These are phyloP conservation scores for Candida piceae DNA, from an alignment of 805 yeast genomes.

Conservation along the genomic window DNA sequence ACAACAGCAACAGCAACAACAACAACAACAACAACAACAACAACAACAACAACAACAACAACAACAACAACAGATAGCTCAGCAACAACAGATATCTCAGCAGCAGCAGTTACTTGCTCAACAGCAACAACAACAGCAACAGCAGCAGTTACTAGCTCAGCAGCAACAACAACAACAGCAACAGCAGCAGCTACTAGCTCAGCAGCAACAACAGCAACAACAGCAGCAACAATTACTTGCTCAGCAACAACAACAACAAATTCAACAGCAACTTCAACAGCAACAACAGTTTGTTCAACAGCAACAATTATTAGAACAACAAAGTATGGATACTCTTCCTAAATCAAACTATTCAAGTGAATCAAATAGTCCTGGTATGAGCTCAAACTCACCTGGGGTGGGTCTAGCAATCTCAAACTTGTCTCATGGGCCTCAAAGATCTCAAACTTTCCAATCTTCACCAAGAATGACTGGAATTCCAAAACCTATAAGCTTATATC, in stretches of 20 bases:
- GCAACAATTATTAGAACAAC: no score
- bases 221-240: neutral
- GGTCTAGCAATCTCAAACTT: neutral
- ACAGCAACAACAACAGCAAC: slow-evolving; percentile 1
- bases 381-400: slow-evolving; percentile 2
- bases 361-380: slow-evolving; percentile 4
- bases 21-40: slow-evolving; percentile 2
- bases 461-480: slow-evolving; percentile 1
- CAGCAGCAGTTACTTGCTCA: neutral
- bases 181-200: neutral
- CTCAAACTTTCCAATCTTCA: slow-evolving; percentile 24
- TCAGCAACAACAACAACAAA: slow-evolving; percentile 1
- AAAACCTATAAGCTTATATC: slow-evolving; percentile 10
- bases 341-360: no score
- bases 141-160: neutral
- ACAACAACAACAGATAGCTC: neutral
- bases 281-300: neutral
- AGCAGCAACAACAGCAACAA: neutral
- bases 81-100: neutral
- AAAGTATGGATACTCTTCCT: no score
- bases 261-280: slow-evolving; percentile 2
- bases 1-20: slow-evolving; percentile 4
- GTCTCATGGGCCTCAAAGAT: slow-evolving; percentile 6
- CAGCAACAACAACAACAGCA: slow-evolving; percentile 1
- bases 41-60: slow-evolving; percentile 2